Conservation (phyloP, 768 basidiomycete species). For the Hortiboletus campestris region DNA sequence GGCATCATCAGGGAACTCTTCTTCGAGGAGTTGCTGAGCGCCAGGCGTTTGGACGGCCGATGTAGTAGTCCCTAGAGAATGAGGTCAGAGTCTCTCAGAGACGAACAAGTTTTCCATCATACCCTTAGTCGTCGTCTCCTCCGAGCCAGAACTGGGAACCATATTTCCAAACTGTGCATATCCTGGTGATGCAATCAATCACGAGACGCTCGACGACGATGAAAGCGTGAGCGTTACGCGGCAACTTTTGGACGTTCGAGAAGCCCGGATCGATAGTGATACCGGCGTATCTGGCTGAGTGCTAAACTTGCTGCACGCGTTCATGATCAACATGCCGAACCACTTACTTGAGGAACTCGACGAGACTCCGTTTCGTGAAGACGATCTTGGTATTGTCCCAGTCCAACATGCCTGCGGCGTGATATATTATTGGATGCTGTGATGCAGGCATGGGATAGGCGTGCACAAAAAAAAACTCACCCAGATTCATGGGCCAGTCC, state of each 20-base stretch:
- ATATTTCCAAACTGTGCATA: slow-evolving; percentile 71
- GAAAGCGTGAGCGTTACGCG: slow-evolving; percentile 44
- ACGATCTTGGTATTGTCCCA: slow-evolving; percentile 77
- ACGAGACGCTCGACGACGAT: background rate
- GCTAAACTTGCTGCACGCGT: slow-evolving; percentile 24
- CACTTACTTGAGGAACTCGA: slow-evolving; percentile 74
- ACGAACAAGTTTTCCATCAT: background rate
- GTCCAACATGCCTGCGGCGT: slow-evolving; percentile 64
- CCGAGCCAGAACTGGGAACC: slow-evolving; percentile 7
- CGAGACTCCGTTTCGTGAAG: slow-evolving; percentile 72
- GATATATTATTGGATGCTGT: background rate
- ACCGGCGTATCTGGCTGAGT: slow-evolving; percentile 58
- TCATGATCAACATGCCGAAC: background rate
- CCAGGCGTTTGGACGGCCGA: slow-evolving; percentile 3
- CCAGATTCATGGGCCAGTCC: slow-evolving; percentile 69
- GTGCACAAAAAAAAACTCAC: slow-evolving; percentile 34
- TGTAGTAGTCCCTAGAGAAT: slow-evolving; percentile 5
- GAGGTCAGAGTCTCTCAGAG: background rate
- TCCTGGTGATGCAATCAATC: slow-evolving; percentile 38
- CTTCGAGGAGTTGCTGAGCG: slow-evolving; percentile 15
- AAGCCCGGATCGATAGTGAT: slow-evolving; percentile 77
- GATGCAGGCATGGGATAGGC: background rate
- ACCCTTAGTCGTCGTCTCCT: slow-evolving; percentile 30
- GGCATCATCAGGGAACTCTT: slow-evolving; percentile 56
- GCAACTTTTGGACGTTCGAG: slow-evolving; percentile 69